phyloP scores from a whole-genome alignment of 345 rosid species.

The Mercurialis annua region DNA sequence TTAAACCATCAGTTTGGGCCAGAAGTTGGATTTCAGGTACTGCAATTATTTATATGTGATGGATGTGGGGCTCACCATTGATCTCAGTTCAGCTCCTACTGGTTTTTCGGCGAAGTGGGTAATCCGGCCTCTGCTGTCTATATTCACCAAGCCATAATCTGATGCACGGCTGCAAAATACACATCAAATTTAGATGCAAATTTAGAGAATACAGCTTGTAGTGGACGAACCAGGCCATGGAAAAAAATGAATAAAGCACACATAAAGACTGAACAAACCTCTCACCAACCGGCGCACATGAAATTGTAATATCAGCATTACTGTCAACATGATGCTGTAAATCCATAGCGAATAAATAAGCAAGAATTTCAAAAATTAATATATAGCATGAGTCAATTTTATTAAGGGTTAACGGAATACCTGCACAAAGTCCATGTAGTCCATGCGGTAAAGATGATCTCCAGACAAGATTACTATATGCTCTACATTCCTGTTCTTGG shows the following conservation, averaged over 20 bases:
- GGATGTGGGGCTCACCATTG: slow-evolving; percentile 54
- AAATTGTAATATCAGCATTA: slow-evolving; percentile 78
- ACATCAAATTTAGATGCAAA: slow-evolving; percentile 16
- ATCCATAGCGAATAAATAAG: slow-evolving; percentile 28
- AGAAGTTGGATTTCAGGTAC: background rate
- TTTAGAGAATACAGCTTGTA: background rate
- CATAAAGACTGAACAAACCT: slow-evolving; percentile 43
- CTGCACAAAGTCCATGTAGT: slow-evolving; percentile 83
- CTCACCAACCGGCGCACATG: slow-evolving; percentile 63
- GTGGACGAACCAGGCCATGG: background rate
- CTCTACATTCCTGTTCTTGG: slow-evolving; percentile 73
- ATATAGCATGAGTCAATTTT: background rate
- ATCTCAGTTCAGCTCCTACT: slow-evolving; percentile 60
- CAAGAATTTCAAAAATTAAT: background rate
- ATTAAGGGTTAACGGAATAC: slow-evolving; percentile 26
- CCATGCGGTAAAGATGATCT: slow-evolving; percentile 91
- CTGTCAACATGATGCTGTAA: slow-evolving; percentile 72
- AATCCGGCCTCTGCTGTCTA: slow-evolving; percentile 62
- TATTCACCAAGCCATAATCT: slow-evolving; percentile 81
- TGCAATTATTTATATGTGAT: background rate
- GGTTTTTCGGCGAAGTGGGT: slow-evolving; percentile 86
- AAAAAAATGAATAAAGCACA: slow-evolving; percentile 3
- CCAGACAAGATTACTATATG: slow-evolving; percentile 76
- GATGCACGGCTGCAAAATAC: slow-evolving; percentile 75
- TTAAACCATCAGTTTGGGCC: background rate